Evolutionary conservation across 805 yeast genomes (phyloP), one percentile per base, ranked within the genome.

Genomic region (Metschnikowia arizonensis): DNA sequence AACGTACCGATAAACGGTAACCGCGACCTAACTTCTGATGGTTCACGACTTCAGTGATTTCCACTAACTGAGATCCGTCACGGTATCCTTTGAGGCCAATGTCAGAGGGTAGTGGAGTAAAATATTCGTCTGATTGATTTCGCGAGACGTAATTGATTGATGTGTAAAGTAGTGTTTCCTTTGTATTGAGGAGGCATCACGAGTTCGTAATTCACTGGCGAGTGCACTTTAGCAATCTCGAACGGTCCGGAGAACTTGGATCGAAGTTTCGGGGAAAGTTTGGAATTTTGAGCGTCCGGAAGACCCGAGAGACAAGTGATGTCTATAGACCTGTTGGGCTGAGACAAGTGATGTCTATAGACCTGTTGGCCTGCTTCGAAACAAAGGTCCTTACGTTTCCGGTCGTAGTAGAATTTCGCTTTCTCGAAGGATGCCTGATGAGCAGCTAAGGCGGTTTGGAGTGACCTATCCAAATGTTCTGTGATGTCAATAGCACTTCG

Each of bases 201-300:
- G 21, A 40, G 31, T 24, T 40, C 26, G 23, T 21, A 31, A 15
- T 40, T 24, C 17, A 23, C 43, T 11, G 36, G 36, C 9, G 36
- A 31, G 8, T 31, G 19, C 18, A 40, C 43, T 21, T 32, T 7
- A n/a, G 21, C 23, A 23, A 35, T 35, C 17, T 17, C 28, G 8
- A 35, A 35, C 5, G 40, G 40, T 21, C 40, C 40, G 8, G 39
- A 18, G 26, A 35, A 35, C 19, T 35, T 35, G 4, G 39, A 35
- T 11, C 43, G 36, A 11, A 40, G 37, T 35, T 40, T 40, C 2
- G 43, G 37, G n/a, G 18, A 32, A 23, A 24, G 31, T 15, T 31
- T 25, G 19, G 43, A 21, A 12, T 32, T 40, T 11, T 32, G 29
- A 12, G 33, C n/a, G 18, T 40, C 37, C 11, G 28, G 32, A 3